Evolutionary conservation across 179 eudicot species (phyloP), one percentile per base, ranked within the genome.

Genomic region (Spergularia azorica): DNA sequence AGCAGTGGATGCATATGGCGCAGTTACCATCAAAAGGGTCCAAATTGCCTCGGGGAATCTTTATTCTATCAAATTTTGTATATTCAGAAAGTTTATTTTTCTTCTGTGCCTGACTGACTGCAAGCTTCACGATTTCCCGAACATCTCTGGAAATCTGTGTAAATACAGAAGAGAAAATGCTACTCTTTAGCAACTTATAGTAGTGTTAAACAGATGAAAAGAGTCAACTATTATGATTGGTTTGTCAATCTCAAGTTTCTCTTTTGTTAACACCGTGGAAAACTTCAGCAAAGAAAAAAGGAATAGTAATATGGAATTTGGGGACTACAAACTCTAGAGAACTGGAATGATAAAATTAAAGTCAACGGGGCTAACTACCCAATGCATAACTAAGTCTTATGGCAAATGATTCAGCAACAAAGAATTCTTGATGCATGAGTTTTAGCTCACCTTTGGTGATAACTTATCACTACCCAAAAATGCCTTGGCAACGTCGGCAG

Each of bases 11-110:
- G 76, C 67, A 71, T 68, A 76, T 56, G 41, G 43, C 60, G 56
- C 8, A 73, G 79, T 81, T 74, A 93, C 99, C 99, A 60, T 93
- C 96, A 84, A 95, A 95, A 54, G 98, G 97, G 86, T 95, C 99
- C 51, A 88, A 77, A 79, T 93, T 90, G 73, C 92, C 87, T 69
- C 78, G 87, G 68, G 97, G 83, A 79, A 88, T 84, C 76, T 73
- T 75, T 81, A 95, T 90, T 74, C 95, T 90, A 76, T 81, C 87
- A 76, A 95, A 95, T 79, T 77, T 82, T 64, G 98, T 95, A 67
- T 81, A 81, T 71, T 91, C 97, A 8, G 97, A 87, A 74, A 95
- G 84, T 74, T 72, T 89, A 20, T 82, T 87, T 74, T 83, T 86
- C 88, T 90, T 93, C 84, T 91, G 95, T 66, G 94, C 95, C 77